Evolutionary conservation across 106 monocot species (phyloP), one percentile per base, ranked within the genome.

Genomic region (Apostasia shenzhenica): DNA sequence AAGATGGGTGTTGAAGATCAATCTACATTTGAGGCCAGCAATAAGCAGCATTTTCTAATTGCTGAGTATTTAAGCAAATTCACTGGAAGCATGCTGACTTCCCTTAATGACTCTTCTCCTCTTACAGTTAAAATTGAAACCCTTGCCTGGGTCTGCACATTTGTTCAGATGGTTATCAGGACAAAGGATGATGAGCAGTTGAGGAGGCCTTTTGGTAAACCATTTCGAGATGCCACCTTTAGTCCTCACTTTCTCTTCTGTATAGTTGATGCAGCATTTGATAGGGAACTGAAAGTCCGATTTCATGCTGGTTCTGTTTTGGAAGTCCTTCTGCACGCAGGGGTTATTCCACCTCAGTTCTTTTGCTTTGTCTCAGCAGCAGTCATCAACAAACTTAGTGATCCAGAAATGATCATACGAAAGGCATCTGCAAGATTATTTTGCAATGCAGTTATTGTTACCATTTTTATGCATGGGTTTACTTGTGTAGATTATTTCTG

Each of bases 361-460:
- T 83, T 89, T 66, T 73, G 64, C 48, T 48, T 45, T 59, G 67
- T 89, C 45, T 81, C 92, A 57, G 57, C 72, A 65, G 86, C 87
- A 73, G 59, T 76, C 7, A 77, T 99, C 65, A 90, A 86, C 69
- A 92, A 87, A 74, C 87, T 99, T 73, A 83, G 87, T 67, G 99
- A 99, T 78, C 87, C 90, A 61, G 83, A 93, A 55, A 59, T 10
- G 41, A 42, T 68, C 53, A 67, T 90, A 53, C 90, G 84, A 82
- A 69, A 71, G 73, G 63, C 84, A 72, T 99, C 79, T 76, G 8
- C 68, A 37, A 81, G 74, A 72, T 60, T 90, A 8, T 60, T 93
- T 77, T 81, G 93, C 55, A 66, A 83, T 65, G 65, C 78, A 50
- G n/a, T 90, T 12, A 92, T 90, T 67, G 10, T 81, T 45, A 78